A percentile compares a stretch with the other conserved stretches of the same genome.
Evolutionary conservation across 805 yeast species (phyloP).

Genomic region (Clavispora phyllophila): DNA sequence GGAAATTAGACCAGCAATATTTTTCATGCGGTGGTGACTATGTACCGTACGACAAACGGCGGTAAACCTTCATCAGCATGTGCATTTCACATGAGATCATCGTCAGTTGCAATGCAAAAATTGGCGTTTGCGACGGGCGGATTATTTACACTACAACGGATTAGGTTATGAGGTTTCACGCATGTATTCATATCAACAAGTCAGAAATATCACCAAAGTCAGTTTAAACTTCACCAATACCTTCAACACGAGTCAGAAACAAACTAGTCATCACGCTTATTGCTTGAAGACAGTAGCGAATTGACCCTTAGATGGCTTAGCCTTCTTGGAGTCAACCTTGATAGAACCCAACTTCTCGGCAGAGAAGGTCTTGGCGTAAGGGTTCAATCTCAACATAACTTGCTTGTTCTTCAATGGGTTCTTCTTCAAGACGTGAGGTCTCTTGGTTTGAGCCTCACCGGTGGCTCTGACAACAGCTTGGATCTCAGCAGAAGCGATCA

Average conservation of each 20-base stretch:
- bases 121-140: too few relatives aligned
- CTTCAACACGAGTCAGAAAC: background rate
- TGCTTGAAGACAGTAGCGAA: conserved; percentile 62
- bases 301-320: conserved; percentile 66
- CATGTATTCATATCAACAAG: conserved; percentile 3
- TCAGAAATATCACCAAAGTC: too few relatives aligned
- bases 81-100: too few relatives aligned
- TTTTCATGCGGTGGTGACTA: too few relatives aligned
- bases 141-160: too few relatives aligned
- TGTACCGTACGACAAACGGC: too few relatives aligned
- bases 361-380: conserved; percentile 96
- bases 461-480: conserved; percentile 97
- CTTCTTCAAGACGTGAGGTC: conserved; percentile 96
- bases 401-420: conserved; percentile 94
- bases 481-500: conserved; percentile 98
- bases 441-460: conserved; percentile 90
- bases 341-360: conserved; percentile 85
- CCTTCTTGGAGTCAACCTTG: conserved; percentile 62
- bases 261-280: conserved; percentile 18
- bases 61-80: too few relatives aligned
- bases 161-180: background rate
- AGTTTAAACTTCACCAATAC: too few relatives aligned
- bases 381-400: conserved; percentile 97
- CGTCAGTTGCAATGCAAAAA: too few relatives aligned
- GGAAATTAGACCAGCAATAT: background rate